Percentiles rank a stretch among this genome's conserved stretches.
Evolutionary conservation across 2,329 filamentous ascomycete genomes (phyloP).

Genomic region (Paecilomyces variotii): DNA sequence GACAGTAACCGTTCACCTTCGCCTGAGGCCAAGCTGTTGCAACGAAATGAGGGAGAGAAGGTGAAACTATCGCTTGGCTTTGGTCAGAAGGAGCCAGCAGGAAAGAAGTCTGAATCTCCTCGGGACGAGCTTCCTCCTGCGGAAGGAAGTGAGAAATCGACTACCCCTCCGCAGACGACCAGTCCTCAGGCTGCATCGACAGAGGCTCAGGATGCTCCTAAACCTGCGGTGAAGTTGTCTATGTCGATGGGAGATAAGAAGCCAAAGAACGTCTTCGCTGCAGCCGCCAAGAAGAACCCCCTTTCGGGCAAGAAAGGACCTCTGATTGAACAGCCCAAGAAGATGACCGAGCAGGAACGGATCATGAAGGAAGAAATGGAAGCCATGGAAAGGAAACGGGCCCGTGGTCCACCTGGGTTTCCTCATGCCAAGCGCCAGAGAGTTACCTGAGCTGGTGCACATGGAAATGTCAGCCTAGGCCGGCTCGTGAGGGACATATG

Average conservation of each 20-base stretch:
- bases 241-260: slow-evolving; percentile 55
- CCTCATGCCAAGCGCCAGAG: slow-evolving; percentile 27
- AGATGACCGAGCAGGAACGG: slow-evolving; percentile 78
- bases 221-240: slow-evolving; percentile 39
- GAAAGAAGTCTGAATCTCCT: slow-evolving; percentile 16
- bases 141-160: slow-evolving; percentile 12
- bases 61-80: slow-evolving; percentile 61
- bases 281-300: slow-evolving; percentile 59
- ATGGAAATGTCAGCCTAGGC: not conserved
- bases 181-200: slow-evolving; percentile 9
- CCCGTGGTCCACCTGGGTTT: slow-evolving; percentile 23
- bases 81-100: slow-evolving; percentile 15
- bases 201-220: slow-evolving; percentile 2
- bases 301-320: slow-evolving; percentile 59
- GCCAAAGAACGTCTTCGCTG: slow-evolving; percentile 67
- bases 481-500: not conserved
- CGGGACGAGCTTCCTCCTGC: slow-evolving; percentile 16
- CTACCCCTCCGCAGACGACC: slow-evolving; percentile 8
- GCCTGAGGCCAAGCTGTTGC: slow-evolving; percentile 33
- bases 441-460: slow-evolving; percentile 15
- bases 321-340: slow-evolving; percentile 56
- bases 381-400: slow-evolving; percentile 58
- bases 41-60: slow-evolving; percentile 64
- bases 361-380: slow-evolving; percentile 75
- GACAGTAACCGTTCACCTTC: slow-evolving; percentile 38